Evolutionary conservation across 2,329 filamentous ascomycete species (phyloP), one percentile per base, ranked within the genome.

Genomic region (Emergomyces pasteurianus): DNA sequence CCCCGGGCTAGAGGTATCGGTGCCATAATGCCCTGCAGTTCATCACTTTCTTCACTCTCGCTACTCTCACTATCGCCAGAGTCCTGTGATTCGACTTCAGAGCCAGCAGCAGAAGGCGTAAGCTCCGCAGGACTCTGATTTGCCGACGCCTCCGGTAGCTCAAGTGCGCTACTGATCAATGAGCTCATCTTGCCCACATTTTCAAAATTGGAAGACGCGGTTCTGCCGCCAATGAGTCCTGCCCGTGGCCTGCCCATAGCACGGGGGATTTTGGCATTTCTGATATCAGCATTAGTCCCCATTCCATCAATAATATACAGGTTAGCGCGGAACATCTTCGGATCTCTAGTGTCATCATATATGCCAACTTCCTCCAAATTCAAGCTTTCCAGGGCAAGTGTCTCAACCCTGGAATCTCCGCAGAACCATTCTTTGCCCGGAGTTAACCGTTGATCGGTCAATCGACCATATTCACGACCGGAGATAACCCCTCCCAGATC

Each of bases 321-420:
- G 34, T 77, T 73, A 3, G 74, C 75, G 18, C 77, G 74, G 76
- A 77, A 81, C 62, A 75, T 75, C 55, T 73, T 74, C 0, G 77
- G 70, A 61, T 81, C 73, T 8, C 80, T 74, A 8, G 75, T 69
- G 0, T 71, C 72, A 58, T 80, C 78, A 47, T 75, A 77, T 23
- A 72, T 70, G 0, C 80, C 75, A 5, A 82, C 77, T 36, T 81
- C 80, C 1, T 78, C 66, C 1, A 79, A 80, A 62, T 84, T 85
- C 43, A 85, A 69, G 2, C 78, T 78, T 34, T 79, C 77, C 6
- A 86, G 66, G 34, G 81, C 81, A 0, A 86, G 75, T 0, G 81
- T 80, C 55, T 85, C 79, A 0, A 79, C 78, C 0, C 83, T 77
- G 26, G 75, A 75, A 58, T 86, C 82, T 0, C 77, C 81, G 79